A percentile compares a stretch with the other conserved stretches of the same genome.
phyloP scores from a whole-genome alignment of 129 eudicot species.

The Flaveria bidentis region DNA sequence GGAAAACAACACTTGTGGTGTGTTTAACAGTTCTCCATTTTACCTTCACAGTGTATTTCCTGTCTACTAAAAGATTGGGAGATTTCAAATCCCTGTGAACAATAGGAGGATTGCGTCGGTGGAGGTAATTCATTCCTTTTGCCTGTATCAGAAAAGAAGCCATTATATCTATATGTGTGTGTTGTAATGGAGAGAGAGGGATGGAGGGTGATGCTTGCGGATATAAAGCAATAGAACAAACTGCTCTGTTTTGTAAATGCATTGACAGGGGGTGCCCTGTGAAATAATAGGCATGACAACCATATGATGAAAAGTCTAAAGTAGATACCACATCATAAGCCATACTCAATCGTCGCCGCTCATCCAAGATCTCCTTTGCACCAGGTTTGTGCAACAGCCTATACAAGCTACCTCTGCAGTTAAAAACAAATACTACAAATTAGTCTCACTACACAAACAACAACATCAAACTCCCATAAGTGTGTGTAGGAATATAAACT shows the following conservation, averaged over 20 bases:
- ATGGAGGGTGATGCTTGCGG: background rate
- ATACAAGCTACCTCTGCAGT: constrained; percentile 80
- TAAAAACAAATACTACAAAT: constrained; percentile 17
- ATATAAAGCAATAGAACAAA: background rate
- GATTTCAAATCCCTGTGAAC: constrained; percentile 90
- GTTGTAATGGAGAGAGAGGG: background rate
- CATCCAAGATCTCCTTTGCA: constrained; percentile 68
- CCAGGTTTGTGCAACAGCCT: constrained; percentile 75
- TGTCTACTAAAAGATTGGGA: constrained; percentile 84
- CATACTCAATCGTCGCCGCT: constrained; percentile 75
- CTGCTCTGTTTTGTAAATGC: background rate
- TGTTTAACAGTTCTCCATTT: constrained; percentile 17
- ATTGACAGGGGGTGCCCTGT: constrained; percentile 5
- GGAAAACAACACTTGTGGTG: background rate
- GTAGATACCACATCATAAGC: constrained; percentile 81
- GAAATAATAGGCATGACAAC: background rate
- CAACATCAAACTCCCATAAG: background rate
- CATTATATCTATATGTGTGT: background rate
- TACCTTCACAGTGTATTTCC: constrained; percentile 86
- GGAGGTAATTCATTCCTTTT: constrained; percentile 93
- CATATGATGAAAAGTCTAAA: constrained; percentile 13
- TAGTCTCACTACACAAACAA: background rate
- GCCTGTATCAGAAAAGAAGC: constrained; percentile 46
- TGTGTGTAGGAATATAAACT: background rate
- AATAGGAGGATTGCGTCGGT: constrained; percentile 79